These are phyloP conservation scores for Trichoderma aggressivum DNA, from an alignment of 2,329 filamentous ascomycete genomes.

Conservation along the genomic window DNA sequence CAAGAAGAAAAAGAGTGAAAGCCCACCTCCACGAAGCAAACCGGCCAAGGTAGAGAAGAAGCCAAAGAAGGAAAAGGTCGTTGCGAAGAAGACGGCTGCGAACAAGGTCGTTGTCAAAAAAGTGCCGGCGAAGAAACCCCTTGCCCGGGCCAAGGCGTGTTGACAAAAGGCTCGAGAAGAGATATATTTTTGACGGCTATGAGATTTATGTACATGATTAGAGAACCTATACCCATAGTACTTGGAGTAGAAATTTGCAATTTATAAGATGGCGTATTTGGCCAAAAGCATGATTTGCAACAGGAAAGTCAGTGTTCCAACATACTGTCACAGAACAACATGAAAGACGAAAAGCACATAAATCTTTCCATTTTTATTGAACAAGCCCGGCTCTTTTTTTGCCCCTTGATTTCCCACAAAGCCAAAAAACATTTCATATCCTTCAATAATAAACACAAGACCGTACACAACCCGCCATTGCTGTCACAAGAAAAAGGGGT, in stretches of 20 bases:
- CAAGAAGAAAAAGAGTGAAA: not conserved
- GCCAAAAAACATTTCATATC: not conserved
- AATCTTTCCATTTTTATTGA: not conserved
- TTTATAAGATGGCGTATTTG: not conserved
- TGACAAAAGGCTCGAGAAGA: not conserved
- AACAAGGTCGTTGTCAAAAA: not conserved
- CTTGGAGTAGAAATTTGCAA: not conserved
- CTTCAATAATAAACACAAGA: not conserved
- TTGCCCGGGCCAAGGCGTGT: not conserved
- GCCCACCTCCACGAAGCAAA: not conserved
- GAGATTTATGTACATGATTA: not conserved
- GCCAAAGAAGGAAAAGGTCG: not conserved
- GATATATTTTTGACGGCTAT: not conserved
- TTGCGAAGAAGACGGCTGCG: not conserved
- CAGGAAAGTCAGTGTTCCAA: not conserved
- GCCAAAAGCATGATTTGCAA: not conserved
- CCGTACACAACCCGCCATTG: not conserved
- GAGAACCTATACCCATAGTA: not conserved
- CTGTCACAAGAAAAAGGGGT: slow-evolving; percentile 2
- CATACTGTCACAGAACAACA: not conserved
- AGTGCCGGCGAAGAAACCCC: not conserved
- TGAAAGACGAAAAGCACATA: not conserved
- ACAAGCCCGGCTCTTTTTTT: not conserved
- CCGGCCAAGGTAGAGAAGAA: not conserved
- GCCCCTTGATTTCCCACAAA: not conserved